A percentile compares a stretch with the other conserved stretches of the same genome.
phyloP scores from a whole-genome alignment of 2,329 filamentous ascomycete species.

The Achaetomium macrosporum region DNA sequence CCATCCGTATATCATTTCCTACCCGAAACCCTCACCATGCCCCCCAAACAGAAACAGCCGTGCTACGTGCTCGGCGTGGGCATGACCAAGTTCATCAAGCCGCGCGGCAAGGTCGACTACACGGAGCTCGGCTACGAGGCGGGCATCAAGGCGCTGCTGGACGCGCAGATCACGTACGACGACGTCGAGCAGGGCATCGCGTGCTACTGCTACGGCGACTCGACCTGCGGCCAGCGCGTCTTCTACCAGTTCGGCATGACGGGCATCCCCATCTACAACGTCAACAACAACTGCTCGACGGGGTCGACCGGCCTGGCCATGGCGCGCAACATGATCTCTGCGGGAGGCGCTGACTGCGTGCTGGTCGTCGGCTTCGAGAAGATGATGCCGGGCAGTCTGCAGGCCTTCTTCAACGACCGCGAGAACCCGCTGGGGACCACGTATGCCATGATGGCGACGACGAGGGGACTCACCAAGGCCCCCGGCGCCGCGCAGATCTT shows the following conservation, averaged over 20 bases:
- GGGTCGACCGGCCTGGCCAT: slow-evolving; percentile 87
- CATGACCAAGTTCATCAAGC: slow-evolving; percentile 99
- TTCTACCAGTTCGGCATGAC: slow-evolving; percentile 99
- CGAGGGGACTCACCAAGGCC: slow-evolving; percentile 72
- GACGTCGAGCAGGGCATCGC: slow-evolving; percentile 91
- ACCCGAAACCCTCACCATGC: slow-evolving; percentile 33
- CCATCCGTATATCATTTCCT: too few species aligned
- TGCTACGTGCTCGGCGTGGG: slow-evolving; percentile 92
- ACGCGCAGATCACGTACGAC: slow-evolving; percentile 90
- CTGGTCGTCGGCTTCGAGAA: slow-evolving; percentile 96
- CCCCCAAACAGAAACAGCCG: slow-evolving; percentile 45
- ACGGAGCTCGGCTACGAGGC: slow-evolving; percentile 91
- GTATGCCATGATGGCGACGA: slow-evolving; percentile 73
- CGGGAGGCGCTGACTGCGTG: slow-evolving; percentile 80
- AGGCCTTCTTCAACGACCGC: slow-evolving; percentile 79
- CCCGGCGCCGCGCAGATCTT: slow-evolving; percentile 90
- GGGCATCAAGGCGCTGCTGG: slow-evolving; percentile 77
- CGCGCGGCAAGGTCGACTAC: slow-evolving; percentile 88
- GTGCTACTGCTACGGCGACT: slow-evolving; percentile 98
- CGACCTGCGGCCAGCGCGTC: slow-evolving; percentile 88
- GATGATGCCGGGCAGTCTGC: slow-evolving; percentile 89
- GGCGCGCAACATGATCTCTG: slow-evolving; percentile 70
- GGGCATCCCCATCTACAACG: slow-evolving; percentile 91
- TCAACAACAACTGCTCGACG: slow-evolving; percentile 98
- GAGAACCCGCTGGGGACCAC: slow-evolving; percentile 71